Conservation (phyloP, 306 rosid species). For the Morella rubra region DNA sequence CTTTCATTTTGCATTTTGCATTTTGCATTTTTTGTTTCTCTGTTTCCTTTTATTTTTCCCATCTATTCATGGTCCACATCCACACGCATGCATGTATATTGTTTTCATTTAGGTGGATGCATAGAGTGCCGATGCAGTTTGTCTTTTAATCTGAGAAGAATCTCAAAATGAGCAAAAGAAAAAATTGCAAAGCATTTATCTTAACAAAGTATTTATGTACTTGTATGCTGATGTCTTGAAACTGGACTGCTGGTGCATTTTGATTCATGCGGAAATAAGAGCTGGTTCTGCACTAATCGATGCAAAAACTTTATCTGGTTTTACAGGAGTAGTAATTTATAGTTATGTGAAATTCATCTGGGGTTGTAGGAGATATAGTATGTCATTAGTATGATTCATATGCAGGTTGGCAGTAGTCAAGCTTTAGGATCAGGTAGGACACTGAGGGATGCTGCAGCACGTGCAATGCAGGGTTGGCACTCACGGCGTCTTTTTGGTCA, state of each 20-base stretch:
- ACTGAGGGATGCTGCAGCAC: constrained; percentile 95
- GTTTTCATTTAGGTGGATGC: constrained; percentile 5
- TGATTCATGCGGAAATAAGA: constrained; percentile 4
- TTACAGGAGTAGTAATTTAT: background rate
- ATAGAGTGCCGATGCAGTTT: background rate
- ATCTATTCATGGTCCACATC: background rate
- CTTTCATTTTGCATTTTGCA: background rate
- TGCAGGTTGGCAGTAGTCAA: constrained; percentile 34
- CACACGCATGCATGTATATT: background rate
- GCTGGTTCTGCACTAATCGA: constrained; percentile 1
- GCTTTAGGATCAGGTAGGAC: constrained; percentile 89
- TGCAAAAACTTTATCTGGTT: background rate
- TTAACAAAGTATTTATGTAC: background rate
- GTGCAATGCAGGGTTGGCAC: constrained; percentile 99
- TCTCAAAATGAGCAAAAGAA: background rate
- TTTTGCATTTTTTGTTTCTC: background rate
- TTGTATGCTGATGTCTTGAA: background rate
- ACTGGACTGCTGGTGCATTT: constrained; percentile 4
- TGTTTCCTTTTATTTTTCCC: constrained; percentile 1
- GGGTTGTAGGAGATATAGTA: background rate
- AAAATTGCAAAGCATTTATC: background rate
- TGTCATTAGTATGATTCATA: background rate
- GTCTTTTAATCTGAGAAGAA: background rate
- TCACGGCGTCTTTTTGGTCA: constrained; percentile 90
- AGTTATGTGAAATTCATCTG: background rate